Conservation (phyloP, 352 stramenopile genomes). For the Stephanocyclus meneghinianus region DNA sequence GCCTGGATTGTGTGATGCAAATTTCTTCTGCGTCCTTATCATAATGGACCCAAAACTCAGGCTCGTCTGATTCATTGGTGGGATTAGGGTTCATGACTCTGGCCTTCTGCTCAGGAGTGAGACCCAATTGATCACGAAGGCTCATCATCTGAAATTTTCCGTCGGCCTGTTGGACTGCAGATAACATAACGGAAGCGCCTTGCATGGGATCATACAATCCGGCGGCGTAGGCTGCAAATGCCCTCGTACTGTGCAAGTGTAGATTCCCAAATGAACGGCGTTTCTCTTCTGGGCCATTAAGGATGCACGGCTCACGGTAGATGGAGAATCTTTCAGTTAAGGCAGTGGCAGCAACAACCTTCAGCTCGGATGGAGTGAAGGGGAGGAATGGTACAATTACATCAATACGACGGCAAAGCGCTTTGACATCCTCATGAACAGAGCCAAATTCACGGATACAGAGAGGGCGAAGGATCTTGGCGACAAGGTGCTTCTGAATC, state of each 20-base stretch:
- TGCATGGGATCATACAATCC: conserved; percentile 23
- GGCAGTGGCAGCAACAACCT: conserved; percentile 21
- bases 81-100: conserved; percentile 3
- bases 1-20: neutral
- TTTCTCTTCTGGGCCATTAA: conserved; percentile 17
- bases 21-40: conserved; percentile 5
- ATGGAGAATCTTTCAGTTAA: conserved; percentile 13
- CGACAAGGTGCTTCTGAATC: conserved; percentile 19
- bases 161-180: conserved; percentile 12
- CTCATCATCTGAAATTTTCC: conserved; percentile 25
- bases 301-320: conserved; percentile 21
- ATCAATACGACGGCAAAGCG: conserved; percentile 15
- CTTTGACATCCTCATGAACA: conserved; percentile 11
- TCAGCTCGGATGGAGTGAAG: conserved; percentile 14
- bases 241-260: conserved; percentile 5
- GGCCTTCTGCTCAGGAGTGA: conserved; percentile 18
- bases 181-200: neutral
- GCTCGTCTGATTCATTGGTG: neutral
- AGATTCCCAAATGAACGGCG: conserved; percentile 22
- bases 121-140: conserved; percentile 8
- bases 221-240: conserved; percentile 15
- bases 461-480: conserved; percentile 13
- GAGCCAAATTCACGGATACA: conserved; percentile 5
- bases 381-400: conserved; percentile 22
- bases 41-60: conserved; percentile 24